phyloP scores from a whole-genome alignment of 2,329 filamentous ascomycete genomes.

The Penicillium sp. region DNA sequence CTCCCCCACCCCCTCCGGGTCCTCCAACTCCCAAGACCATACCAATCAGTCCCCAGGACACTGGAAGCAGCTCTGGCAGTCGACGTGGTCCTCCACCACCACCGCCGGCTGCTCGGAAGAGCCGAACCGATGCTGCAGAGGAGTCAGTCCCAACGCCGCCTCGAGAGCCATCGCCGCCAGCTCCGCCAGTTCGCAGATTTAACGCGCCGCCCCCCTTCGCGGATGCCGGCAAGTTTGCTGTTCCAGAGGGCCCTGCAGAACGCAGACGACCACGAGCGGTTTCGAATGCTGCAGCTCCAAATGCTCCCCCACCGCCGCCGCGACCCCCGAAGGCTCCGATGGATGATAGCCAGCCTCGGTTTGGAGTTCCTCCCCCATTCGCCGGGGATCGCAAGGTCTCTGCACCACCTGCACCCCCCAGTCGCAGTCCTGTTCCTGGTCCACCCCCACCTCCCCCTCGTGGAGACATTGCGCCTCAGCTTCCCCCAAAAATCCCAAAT shows the following conservation, averaged over 20 bases:
- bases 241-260: conserved; percentile 50
- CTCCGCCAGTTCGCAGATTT: conserved; percentile 63
- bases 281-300: conserved; percentile 32
- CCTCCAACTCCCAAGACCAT: conserved; percentile 44
- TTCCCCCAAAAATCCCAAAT: conserved; percentile 47
- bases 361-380: conserved; percentile 80
- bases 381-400: conserved; percentile 62
- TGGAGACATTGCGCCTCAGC: conserved; percentile 51
- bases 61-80: conserved; percentile 53
- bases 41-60: conserved; percentile 62
- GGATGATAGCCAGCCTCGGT: conserved; percentile 63
- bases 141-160: conserved; percentile 62
- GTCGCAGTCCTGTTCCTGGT: conserved; percentile 58
- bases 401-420: conserved; percentile 72
- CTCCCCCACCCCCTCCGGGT: conserved; percentile 66
- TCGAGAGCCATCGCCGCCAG: conserved; percentile 68
- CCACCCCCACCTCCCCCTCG: conserved; percentile 68
- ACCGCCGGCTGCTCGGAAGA: conserved; percentile 52
- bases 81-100: conserved; percentile 63
- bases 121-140: conserved; percentile 50
- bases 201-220: conserved; percentile 83
- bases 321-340: conserved; percentile 70
- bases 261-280: conserved; percentile 52
- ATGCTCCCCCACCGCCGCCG: conserved; percentile 66
- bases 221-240: conserved; percentile 84